Conservation (phyloP, 2,329 filamentous ascomycete genomes). For the Pseudocercospora ulei region DNA sequence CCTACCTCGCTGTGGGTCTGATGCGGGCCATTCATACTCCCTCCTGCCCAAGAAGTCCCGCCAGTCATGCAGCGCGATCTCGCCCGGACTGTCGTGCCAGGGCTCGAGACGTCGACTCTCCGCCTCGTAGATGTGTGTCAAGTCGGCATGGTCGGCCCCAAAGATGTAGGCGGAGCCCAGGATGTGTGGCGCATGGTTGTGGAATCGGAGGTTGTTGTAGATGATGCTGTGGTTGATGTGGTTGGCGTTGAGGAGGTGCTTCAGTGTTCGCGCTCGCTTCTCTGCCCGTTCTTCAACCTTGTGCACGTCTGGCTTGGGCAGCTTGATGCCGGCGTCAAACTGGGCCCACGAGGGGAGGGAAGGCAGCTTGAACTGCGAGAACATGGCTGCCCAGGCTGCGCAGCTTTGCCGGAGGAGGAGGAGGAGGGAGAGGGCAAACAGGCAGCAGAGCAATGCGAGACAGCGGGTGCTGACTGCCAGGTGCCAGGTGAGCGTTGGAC, state of each 20-base stretch:
- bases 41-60: constrained; percentile 68
- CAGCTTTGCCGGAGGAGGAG: background rate
- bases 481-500: too few species aligned
- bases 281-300: constrained; percentile 71
- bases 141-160: constrained; percentile 60
- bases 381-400: constrained; percentile 18
- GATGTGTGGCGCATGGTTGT: constrained; percentile 77
- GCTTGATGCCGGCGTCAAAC: constrained; percentile 33
- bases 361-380: constrained; percentile 28
- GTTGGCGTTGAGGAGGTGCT: constrained; percentile 83
- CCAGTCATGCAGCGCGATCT: constrained; percentile 79
- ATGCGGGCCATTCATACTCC: constrained; percentile 40
- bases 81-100: constrained; percentile 75
- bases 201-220: constrained; percentile 61
- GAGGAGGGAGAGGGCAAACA: too few species aligned
- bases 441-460: too few species aligned
- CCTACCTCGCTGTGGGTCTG: background rate
- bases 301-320: constrained; percentile 63
- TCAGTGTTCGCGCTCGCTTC: constrained; percentile 70
- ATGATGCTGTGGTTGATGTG: constrained; percentile 82
- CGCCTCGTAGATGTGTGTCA: constrained; percentile 71
- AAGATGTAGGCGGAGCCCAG: constrained; percentile 78
- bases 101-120: constrained; percentile 62
- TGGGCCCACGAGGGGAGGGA: constrained; percentile 26
- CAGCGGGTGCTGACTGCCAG: too few species aligned